Conservation (phyloP, 2,329 filamentous ascomycete genomes). For the Microsporum audouinii region DNA sequence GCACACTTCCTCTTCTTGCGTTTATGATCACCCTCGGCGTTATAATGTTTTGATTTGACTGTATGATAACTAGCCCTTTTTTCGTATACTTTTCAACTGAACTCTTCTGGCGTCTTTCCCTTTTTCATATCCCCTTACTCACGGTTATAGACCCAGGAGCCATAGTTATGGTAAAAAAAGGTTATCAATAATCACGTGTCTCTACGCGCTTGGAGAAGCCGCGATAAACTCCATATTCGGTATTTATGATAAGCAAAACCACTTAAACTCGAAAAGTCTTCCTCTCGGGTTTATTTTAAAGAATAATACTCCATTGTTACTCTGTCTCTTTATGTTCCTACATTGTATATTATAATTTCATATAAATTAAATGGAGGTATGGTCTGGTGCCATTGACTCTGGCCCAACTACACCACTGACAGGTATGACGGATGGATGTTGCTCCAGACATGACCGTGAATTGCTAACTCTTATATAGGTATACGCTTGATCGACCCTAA, state of each 20-base stretch:
- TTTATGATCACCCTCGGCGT: not conserved
- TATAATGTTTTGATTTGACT: not conserved
- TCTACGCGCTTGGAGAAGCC: too few species aligned
- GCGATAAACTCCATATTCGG: not conserved
- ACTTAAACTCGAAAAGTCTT: not conserved
- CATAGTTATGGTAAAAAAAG: too few species aligned
- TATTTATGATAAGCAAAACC: not conserved
- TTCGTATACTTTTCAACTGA: not conserved
- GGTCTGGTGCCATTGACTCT: constrained; percentile 11
- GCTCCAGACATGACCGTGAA: not conserved
- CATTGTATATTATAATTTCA: not conserved
- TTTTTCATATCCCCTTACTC: not conserved
- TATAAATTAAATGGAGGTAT: constrained; percentile 22
- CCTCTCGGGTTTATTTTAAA: not conserved
- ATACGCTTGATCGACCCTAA: constrained; percentile 24
- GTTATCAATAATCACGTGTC: not conserved
- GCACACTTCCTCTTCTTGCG: not conserved
- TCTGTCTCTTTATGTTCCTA: constrained; percentile 13
- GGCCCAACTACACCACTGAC: not conserved
- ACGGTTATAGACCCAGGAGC: not conserved
- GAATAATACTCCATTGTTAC: not conserved
- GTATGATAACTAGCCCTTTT: constrained; percentile 1
- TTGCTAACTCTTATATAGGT: constrained; percentile 8
- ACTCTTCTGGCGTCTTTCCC: not conserved
- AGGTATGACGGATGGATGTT: not conserved